Conservation (phyloP, 768 basidiomycete genomes). For the Boletus edulis region DNA sequence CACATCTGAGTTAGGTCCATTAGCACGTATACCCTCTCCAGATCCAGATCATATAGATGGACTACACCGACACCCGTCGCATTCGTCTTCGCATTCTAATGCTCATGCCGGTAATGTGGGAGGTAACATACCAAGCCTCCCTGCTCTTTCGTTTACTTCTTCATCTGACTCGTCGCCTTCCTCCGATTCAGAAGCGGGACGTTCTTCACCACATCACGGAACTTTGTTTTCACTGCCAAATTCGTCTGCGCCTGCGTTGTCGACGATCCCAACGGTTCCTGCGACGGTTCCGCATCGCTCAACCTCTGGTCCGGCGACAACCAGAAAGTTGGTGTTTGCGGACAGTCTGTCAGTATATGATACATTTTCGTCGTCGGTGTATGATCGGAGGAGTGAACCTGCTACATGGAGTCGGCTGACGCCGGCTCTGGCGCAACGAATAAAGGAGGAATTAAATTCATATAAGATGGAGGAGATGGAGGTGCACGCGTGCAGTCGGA, state of each 20-base stretch:
- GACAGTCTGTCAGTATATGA: conserved; percentile 93
- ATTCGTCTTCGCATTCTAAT: conserved; percentile 44
- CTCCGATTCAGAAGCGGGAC: conserved; percentile 38
- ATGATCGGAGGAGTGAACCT: conserved; percentile 93
- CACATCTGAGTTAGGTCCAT: conserved; percentile 62
- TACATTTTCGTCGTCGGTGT: conserved; percentile 89
- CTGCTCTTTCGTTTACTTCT: conserved; percentile 57
- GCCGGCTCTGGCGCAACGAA: conserved; percentile 90
- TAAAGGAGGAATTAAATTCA: conserved; percentile 97
- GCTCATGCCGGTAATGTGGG: conserved; percentile 17
- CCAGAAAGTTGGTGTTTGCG: conserved; percentile 84
- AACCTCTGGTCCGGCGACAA: conserved; percentile 68
- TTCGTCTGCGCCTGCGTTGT: conserved; percentile 87
- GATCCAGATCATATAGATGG: conserved; percentile 88
- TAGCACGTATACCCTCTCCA: conserved; percentile 78
- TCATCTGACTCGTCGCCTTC: conserved; percentile 32
- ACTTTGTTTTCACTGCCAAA: conserved; percentile 77
- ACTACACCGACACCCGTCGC: conserved; percentile 66
- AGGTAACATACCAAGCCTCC: conserved; percentile 41
- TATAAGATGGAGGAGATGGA: conserved; percentile 99
- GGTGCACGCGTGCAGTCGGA: conserved; percentile 89
- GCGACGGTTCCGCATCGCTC: conserved; percentile 68
- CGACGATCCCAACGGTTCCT: conserved; percentile 46
- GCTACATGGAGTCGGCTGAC: conserved; percentile 97
- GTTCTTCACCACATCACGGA: conserved; percentile 34